Evolutionary conservation across 148 eudicot species (phyloP), one percentile per base, ranked within the genome.

Genomic region (Chenopodium suecicum): DNA sequence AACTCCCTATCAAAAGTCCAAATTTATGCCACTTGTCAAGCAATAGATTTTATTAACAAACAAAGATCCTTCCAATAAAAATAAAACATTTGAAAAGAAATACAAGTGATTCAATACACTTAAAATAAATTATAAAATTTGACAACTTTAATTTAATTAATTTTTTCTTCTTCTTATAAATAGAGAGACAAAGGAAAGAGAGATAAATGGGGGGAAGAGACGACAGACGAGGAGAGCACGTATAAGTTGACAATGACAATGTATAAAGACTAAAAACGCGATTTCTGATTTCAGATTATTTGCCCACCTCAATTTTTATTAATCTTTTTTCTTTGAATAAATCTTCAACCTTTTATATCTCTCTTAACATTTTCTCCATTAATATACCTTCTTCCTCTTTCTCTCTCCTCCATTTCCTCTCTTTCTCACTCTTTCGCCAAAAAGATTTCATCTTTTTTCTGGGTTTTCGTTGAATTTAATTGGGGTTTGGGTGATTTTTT

Each of bases 191-290:
- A 20, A 62, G 47, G 37, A 48, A 0, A 23, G 6, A 65, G 37
- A 46, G 58, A 34, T 47, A 78, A 32, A 50, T 25, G 9, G 34
- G 23, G 23, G 16, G 67, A 72, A 67, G 50, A 79, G 50, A 14
- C 13, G 32, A 44, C 76, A 77, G 84, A 85, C 47, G 84, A 78
- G 87, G 84, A 78, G 27, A 85, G 84, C 84, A 85, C 87, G 81
- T 79, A 73, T 77, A 81, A 62, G 41, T 32, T 64, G 67, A 56
- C 63, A 76, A 58, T 23, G 32, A 69, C 77, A 48, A 78, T 65
- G 84, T 29, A 64, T 32, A 69, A 71, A 71, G 54, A 52, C 75
- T 41, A 41, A 41, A 41, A 41, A 41, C 44, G 44, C 44, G 44
- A 41, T 41, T 41, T 41, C 44, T 0, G 75, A 71, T 74, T 48